Percentiles rank a stretch among this genome's conserved stretches.
These are phyloP conservation scores for Fusarium nanum DNA, from an alignment of 2,329 filamentous ascomycete species.

Conservation along the genomic window DNA sequence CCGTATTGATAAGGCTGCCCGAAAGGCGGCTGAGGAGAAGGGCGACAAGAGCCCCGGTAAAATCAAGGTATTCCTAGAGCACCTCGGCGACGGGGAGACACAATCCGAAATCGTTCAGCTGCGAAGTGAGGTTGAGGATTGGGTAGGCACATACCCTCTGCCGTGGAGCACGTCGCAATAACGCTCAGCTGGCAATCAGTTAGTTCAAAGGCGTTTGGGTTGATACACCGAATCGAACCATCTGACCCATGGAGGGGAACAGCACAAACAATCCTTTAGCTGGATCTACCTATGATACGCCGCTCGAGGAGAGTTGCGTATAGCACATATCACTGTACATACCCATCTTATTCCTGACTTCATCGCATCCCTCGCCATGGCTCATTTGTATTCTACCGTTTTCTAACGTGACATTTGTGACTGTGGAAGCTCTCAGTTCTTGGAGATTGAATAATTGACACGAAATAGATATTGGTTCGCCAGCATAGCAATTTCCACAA, in stretches of 20 bases:
- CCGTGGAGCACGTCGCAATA: slow-evolving; percentile 68
- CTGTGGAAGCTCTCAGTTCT: not conserved
- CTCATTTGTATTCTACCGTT: not conserved
- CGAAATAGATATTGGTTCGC: slow-evolving; percentile 1
- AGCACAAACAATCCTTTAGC: not conserved
- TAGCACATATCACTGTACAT: not conserved
- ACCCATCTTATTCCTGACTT: not conserved
- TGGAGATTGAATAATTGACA: slow-evolving; percentile 9
- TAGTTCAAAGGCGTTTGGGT: not conserved
- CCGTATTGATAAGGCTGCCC: slow-evolving; percentile 78
- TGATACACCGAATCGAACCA: not conserved
- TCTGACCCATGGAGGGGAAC: not conserved
- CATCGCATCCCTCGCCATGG: not conserved
- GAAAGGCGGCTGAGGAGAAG: slow-evolving; percentile 74
- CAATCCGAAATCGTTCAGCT: slow-evolving; percentile 79
- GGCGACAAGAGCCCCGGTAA: slow-evolving; percentile 73
- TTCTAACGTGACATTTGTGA: slow-evolving; percentile 5
- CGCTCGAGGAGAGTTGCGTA: not conserved
- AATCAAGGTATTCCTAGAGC: slow-evolving; percentile 75
- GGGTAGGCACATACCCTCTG: slow-evolving; percentile 79
- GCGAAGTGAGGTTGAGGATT: slow-evolving; percentile 79
- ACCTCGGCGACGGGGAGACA: slow-evolving; percentile 74
- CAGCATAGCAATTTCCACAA: not conserved
- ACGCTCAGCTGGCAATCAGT: not conserved
- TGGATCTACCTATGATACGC: not conserved